Conservation (phyloP, 345 rosid species). For the Gossypium longicalyx region DNA sequence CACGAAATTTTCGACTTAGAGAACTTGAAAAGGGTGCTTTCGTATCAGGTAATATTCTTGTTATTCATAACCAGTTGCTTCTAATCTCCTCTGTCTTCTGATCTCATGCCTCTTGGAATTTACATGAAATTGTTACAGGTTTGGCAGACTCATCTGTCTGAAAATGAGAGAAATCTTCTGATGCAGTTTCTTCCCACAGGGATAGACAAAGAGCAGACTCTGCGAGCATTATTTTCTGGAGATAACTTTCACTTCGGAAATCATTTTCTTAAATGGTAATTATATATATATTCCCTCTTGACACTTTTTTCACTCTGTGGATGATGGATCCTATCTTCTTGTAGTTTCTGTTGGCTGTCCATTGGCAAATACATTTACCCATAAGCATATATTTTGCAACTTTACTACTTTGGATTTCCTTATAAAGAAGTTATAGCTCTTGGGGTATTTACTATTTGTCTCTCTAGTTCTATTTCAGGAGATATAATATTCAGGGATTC, state of each 20-base stretch:
- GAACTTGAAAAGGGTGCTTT: conserved; percentile 60
- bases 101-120: conserved; percentile 12
- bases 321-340: not conserved
- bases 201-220: conserved; percentile 45
- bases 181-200: conserved; percentile 80
- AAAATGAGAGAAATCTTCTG: conserved; percentile 59
- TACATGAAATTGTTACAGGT: conserved; percentile 37
- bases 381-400: not conserved
- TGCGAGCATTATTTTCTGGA: conserved; percentile 60
- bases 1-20: conserved; percentile 65
- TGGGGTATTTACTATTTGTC: not conserved
- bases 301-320: not conserved
- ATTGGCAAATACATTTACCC: not conserved
- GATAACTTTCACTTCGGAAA: conserved; percentile 83
- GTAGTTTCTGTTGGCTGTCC: not conserved
- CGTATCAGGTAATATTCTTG: conserved; percentile 53
- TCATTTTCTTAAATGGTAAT: conserved; percentile 76
- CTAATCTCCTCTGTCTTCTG: conserved; percentile 9
- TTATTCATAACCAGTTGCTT: conserved; percentile 13
- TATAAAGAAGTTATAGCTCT: not conserved
- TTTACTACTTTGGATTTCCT: not conserved
- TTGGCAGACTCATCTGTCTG: conserved; percentile 70
- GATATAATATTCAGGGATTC: conserved; percentile 12
- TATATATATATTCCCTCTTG: conserved; percentile 12
- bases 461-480: not conserved